These are phyloP conservation scores for Bidens hawaiensis DNA, from an alignment of 140 eudicot genomes.

Conservation along the genomic window DNA sequence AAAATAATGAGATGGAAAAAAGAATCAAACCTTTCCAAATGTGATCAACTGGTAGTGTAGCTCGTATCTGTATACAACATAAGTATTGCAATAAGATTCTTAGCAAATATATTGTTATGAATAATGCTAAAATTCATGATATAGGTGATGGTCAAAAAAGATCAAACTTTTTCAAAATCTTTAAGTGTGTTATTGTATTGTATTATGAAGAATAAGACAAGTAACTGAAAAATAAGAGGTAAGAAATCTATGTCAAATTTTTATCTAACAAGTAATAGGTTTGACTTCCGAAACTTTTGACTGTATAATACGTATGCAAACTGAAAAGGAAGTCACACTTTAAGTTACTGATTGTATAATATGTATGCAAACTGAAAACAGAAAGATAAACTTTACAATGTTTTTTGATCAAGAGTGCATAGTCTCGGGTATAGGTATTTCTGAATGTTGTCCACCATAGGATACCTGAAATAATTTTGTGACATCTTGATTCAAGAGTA, in stretches of 20 bases:
- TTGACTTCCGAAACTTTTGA: background rate
- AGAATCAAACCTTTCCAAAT: conserved; percentile 59
- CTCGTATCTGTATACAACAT: conserved; percentile 43
- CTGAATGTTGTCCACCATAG: conserved; percentile 46
- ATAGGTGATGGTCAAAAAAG: background rate
- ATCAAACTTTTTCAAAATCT: background rate
- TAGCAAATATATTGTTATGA: background rate
- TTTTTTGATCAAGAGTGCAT: conserved; percentile 35
- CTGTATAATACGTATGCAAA: background rate
- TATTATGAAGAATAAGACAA: background rate
- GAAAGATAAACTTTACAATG: conserved; percentile 36
- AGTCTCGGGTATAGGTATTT: conserved; percentile 68
- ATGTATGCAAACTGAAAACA: background rate
- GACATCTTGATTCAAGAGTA: background rate
- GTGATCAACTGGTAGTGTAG: conserved; percentile 72
- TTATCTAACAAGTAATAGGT: background rate
- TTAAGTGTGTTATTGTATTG: too few species aligned
- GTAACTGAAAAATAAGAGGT: background rate
- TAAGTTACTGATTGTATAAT: background rate
- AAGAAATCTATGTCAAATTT: background rate
- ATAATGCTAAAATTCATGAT: background rate
- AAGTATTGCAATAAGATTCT: conserved; percentile 5
- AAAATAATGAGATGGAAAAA: background rate
- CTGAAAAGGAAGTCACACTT: background rate
- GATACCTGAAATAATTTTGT: conserved; percentile 43